Evolutionary conservation across 768 basidiomycete genomes (phyloP).

Genomic region (Roridomyces roridus): DNA sequence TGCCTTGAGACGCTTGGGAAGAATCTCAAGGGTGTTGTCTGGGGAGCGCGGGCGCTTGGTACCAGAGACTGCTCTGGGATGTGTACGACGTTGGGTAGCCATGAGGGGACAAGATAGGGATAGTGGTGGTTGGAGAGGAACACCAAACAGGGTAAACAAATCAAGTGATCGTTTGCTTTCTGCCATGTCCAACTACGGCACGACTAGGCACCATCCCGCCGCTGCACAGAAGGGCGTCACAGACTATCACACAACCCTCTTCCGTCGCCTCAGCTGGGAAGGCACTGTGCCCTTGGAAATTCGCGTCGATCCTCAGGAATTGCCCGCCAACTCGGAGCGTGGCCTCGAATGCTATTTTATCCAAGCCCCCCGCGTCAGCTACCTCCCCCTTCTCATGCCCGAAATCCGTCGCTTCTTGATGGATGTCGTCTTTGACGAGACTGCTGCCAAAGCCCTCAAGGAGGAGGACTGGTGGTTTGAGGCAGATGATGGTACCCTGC

Average conservation of each 20-base stretch:
- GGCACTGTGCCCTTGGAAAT: slow-evolving; percentile 90
- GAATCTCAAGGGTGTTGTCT: slow-evolving; percentile 45
- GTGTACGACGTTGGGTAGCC: slow-evolving; percentile 56
- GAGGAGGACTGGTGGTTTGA: slow-evolving; percentile 99
- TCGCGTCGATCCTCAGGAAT: slow-evolving; percentile 86
- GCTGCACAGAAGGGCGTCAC: slow-evolving; percentile 44
- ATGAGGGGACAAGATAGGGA: slow-evolving; percentile 38
- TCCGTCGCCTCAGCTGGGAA: slow-evolving; percentile 90
- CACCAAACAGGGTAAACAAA: not conserved
- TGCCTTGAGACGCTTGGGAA: slow-evolving; percentile 53
- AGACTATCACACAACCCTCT: slow-evolving; percentile 75
- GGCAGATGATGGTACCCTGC: slow-evolving; percentile 77
- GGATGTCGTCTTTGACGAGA: slow-evolving; percentile 92
- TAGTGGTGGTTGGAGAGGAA: slow-evolving; percentile 3
- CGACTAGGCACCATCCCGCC: slow-evolving; percentile 53
- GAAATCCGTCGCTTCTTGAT: slow-evolving; percentile 89
- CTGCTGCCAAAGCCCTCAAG: slow-evolving; percentile 72
- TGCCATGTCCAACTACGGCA: slow-evolving; percentile 59
- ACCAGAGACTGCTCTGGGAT: slow-evolving; percentile 40
- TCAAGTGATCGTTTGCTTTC: slow-evolving; percentile 9
- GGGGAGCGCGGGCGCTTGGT: slow-evolving; percentile 59
- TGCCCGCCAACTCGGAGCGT: slow-evolving; percentile 89
- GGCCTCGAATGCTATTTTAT: slow-evolving; percentile 90
- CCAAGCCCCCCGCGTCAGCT: slow-evolving; percentile 90
- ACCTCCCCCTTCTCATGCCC: slow-evolving; percentile 89